Evolutionary conservation across 31 red algal species (phyloP).

Genomic region (Pterothamnion heteromorphum): DNA sequence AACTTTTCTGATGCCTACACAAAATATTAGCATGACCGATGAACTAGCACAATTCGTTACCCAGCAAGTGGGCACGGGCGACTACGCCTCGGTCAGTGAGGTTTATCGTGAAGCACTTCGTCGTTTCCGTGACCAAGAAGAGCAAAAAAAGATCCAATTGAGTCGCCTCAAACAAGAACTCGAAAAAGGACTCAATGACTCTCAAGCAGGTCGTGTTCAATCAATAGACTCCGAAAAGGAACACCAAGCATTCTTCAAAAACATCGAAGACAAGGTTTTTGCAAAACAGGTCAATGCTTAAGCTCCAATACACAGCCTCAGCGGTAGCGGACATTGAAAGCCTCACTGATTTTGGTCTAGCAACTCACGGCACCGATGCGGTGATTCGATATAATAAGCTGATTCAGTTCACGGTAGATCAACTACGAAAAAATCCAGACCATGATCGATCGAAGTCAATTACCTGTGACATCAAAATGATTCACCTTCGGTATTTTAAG

Average conservation of each 20-base stretch:
- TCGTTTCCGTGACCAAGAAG: neutral
- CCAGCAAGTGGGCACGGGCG: neutral
- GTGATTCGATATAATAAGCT: neutral
- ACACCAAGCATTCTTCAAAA: neutral
- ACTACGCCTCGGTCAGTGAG: neutral
- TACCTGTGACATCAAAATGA: neutral
- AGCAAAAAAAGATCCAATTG: neutral
- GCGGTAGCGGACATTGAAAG: neutral
- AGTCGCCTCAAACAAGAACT: neutral
- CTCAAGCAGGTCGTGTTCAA: neutral
- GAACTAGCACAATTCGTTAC: neutral
- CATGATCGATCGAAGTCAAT: neutral
- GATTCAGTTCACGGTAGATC: neutral
- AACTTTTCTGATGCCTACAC: neutral
- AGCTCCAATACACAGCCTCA: neutral
- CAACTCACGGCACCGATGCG: neutral
- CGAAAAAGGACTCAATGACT: neutral
- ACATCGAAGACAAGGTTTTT: too few relatives aligned
- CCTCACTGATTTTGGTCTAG: neutral
- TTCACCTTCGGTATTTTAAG: neutral
- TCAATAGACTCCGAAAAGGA: neutral
- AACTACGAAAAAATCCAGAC: neutral
- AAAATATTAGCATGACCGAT: slow-evolving; percentile 5
- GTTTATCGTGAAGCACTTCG: neutral
- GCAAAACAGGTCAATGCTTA: too few relatives aligned